Percentiles rank a stretch among this genome's conserved stretches.
Conservation (phyloP, 306 rosid species). For the Canavalia gladiata region DNA sequence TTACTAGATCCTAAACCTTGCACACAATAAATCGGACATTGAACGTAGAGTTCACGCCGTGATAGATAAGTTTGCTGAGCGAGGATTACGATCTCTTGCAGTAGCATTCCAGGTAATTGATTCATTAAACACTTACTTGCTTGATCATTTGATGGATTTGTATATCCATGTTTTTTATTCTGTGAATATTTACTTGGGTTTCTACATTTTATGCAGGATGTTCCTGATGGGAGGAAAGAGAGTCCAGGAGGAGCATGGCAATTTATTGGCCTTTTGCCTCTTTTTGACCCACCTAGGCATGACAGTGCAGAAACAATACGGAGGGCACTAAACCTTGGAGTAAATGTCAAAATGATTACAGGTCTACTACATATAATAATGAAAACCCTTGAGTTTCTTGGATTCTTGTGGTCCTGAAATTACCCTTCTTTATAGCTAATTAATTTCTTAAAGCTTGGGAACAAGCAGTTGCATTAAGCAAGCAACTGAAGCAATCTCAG, state of each 20-base stretch:
- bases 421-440: not conserved
- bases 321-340: conserved; percentile 94
- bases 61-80: conserved; percentile 88
- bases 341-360: conserved; percentile 92
- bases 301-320: conserved; percentile 96
- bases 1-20: conserved; percentile 80
- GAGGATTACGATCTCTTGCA: conserved; percentile 91
- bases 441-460: not conserved
- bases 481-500: conserved; percentile 6
- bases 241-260: conserved; percentile 93
- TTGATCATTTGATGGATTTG: conserved; percentile 2
- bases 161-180: not conserved
- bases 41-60: conserved; percentile 88
- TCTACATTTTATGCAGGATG: conserved; percentile 67
- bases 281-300: conserved; percentile 94
- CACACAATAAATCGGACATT: conserved; percentile 83
- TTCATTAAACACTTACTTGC: not conserved
- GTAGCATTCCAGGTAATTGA: conserved; percentile 86
- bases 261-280: conserved; percentile 84
- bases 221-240: conserved; percentile 85
- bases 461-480: conserved; percentile 1
- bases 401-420: not conserved
- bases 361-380: conserved; percentile 54
- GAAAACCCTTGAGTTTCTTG: conserved; percentile 25
- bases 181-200: conserved; percentile 10